Base-by-base conservation (phyloP, 805 yeast species). In the Candida coquimbonensis region DNA sequence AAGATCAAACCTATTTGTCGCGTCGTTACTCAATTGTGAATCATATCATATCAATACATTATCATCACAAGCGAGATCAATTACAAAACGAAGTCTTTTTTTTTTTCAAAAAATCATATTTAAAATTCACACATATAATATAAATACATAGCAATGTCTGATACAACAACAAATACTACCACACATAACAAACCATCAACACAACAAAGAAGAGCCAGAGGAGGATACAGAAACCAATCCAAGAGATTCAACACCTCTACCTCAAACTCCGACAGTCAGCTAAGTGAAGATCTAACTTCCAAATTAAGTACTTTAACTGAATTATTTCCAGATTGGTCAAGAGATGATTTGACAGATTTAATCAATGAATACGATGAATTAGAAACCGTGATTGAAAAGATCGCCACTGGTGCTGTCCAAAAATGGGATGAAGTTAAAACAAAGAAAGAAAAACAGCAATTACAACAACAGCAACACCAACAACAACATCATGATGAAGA, bases 341-440 rank as follows among this genome's bases (percentile, higher is more conserved):
- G 75, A 45, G 95, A 86, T 27, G 99, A 93, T 62, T 78, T 93
- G 61, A 68, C 73, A 39, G 78, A 83, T 44, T 80, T 88, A 48
- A 80, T 90, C 55, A 72, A 73, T 47, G 98, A 93, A 32, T 77
- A 83, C 52, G 73, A 80, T 51, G 89, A 85, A 61, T 72, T 89
- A 54, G 95, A 84, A 61, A 74, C 77, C 38, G 87, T 93, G 53
- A 83, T 87, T 52, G 90, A 84, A 60, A 82, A 88, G 64, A 90
- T 93, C 66, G 82, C 95, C 47, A 86, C 88, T 50, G 96, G 96
- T 53, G 84, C 85, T 58, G 95, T 87, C 35, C 75, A 84, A 54
- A 87, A 85, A 66, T 91, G 98, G 96, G 97, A 88, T 62, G 93
- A 90, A 56, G 96, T 87, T 52, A 82, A 81, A 66, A 85, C 75